phyloP scores from a whole-genome alignment of 148 eudicot genomes.

The Camellia sinensis region DNA sequence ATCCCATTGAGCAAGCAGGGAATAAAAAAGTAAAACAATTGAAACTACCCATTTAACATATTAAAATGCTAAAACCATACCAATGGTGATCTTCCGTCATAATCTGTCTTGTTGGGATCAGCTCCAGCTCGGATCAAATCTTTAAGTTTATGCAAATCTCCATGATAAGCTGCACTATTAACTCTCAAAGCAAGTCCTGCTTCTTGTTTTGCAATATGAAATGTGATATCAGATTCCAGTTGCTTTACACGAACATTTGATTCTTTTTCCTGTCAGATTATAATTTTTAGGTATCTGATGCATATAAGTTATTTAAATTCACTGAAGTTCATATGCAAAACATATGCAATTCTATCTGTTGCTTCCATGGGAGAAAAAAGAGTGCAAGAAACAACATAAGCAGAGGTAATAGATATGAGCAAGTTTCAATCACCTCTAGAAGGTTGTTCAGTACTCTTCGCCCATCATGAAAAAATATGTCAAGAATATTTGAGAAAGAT shows the following conservation, averaged over 20 bases:
- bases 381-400: background rate
- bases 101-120: slow-evolving; percentile 83
- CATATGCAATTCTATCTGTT: background rate
- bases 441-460: slow-evolving; percentile 66
- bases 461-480: slow-evolving; percentile 83
- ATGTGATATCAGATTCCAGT: slow-evolving; percentile 71
- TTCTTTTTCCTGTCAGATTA: slow-evolving; percentile 60
- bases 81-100: slow-evolving; percentile 85
- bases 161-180: slow-evolving; percentile 73
- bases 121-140: slow-evolving; percentile 75
- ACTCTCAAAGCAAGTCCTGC: slow-evolving; percentile 95
- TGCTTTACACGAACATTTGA: slow-evolving; percentile 58
- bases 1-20: background rate
- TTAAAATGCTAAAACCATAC: slow-evolving; percentile 35
- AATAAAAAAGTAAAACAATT: background rate
- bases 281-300: slow-evolving; percentile 5
- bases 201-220: slow-evolving; percentile 82
- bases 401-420: background rate
- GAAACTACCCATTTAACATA: background rate
- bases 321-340: background rate
- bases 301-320: background rate
- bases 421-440: slow-evolving; percentile 57
- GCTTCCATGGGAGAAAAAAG: background rate
- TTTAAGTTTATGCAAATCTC: slow-evolving; percentile 77
- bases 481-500: slow-evolving; percentile 71